A percentile compares a stretch with the other conserved stretches of the same genome.
These are phyloP conservation scores for Hypomyces rosellus DNA, from an alignment of 2,329 filamentous ascomycete genomes.

Conservation along the genomic window DNA sequence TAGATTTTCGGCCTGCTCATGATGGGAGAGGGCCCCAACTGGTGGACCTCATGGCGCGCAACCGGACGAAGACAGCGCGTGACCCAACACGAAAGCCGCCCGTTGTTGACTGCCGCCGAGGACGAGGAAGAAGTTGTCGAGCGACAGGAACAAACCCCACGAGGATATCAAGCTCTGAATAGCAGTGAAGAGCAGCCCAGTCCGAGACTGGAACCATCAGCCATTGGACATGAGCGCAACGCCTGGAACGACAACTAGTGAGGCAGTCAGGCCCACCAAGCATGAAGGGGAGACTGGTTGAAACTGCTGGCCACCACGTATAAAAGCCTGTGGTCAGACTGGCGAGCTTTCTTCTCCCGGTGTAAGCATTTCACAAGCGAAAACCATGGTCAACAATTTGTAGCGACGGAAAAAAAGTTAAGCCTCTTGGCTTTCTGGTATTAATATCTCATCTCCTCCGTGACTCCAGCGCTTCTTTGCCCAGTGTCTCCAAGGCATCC, in stretches of 20 bases:
- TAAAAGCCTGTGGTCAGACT: no score
- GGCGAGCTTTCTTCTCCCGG: no score
- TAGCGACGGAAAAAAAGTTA: background rate
- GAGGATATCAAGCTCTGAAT: slow-evolving; percentile 17
- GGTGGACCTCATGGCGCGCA: slow-evolving; percentile 25
- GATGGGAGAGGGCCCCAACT: slow-evolving; percentile 22
- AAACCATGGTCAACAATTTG: background rate
- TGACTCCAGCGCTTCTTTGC: slow-evolving; percentile 47
- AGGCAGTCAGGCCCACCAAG: background rate
- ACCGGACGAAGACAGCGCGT: slow-evolving; percentile 12
- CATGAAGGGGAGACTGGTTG: no score
- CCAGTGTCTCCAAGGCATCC: slow-evolving; percentile 54
- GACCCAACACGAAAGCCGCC: slow-evolving; percentile 16
- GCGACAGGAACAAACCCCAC: slow-evolving; percentile 8
- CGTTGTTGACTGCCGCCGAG: slow-evolving; percentile 24
- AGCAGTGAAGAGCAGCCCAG: slow-evolving; percentile 10
- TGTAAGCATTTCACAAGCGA: no score
- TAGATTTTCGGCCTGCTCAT: slow-evolving; percentile 27
- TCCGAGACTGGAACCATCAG: slow-evolving; percentile 22
- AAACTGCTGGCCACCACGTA: no score
- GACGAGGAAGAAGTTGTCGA: slow-evolving; percentile 19
- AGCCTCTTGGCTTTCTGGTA: background rate
- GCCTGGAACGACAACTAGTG: slow-evolving; percentile 17
- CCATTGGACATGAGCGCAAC: slow-evolving; percentile 18
- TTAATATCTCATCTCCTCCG: slow-evolving; percentile 18